Conservation (phyloP, 169 alveolate species). For the Cryptosporidium sp. region DNA sequence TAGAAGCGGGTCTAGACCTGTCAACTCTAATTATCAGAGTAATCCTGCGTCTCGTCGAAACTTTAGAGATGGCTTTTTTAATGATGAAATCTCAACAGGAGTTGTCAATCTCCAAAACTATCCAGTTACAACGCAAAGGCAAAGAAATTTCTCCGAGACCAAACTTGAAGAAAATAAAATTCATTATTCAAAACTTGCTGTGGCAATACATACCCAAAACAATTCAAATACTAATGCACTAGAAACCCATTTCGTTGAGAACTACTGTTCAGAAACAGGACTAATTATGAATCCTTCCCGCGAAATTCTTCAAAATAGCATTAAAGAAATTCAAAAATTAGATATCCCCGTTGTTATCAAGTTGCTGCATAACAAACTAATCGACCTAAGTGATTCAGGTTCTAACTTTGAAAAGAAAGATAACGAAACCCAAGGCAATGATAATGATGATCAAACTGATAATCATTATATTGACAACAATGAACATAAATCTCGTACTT, state of each 20-base stretch:
- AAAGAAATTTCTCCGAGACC: background rate
- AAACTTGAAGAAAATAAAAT: background rate
- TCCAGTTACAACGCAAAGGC: background rate
- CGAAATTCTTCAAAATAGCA: constrained; percentile 33
- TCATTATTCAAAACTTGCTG: background rate
- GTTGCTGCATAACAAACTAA: constrained; percentile 36
- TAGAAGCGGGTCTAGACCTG: background rate
- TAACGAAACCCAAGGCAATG: background rate
- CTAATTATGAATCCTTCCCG: constrained; percentile 43
- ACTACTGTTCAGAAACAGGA: constrained; percentile 43
- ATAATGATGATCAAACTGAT: background rate
- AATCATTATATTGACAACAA: background rate
- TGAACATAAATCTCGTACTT: background rate
- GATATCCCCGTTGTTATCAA: constrained; percentile 39
- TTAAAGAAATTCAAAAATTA: constrained; percentile 31
- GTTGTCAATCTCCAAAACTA: background rate
- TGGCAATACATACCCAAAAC: background rate
- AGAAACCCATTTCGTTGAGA: constrained; percentile 40
- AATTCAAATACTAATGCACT: background rate
- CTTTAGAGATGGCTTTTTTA: background rate
- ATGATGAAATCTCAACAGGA: background rate
- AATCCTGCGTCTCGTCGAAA: background rate
- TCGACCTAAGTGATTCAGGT: background rate
- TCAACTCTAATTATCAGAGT: background rate
- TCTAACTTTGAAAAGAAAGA: background rate